These are phyloP conservation scores for Polygonum maritimum DNA, from an alignment of 148 eudicot species.

Conservation along the genomic window DNA sequence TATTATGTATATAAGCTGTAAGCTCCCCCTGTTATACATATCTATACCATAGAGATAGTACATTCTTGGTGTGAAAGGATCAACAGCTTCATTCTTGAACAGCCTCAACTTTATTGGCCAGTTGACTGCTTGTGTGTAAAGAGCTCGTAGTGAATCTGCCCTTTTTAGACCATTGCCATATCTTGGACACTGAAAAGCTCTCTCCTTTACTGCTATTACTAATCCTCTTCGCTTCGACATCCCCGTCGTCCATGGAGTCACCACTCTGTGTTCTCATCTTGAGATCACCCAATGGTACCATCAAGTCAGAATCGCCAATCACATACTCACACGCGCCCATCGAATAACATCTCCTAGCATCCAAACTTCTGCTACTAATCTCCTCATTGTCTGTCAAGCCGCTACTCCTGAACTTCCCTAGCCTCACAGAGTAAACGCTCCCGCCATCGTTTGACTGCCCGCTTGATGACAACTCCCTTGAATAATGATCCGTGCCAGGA, in stretches of 20 bases:
- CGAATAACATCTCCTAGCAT: conserved; percentile 55
- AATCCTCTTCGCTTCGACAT: conserved; percentile 39
- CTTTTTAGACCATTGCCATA: conserved; percentile 64
- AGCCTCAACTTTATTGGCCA: conserved; percentile 24
- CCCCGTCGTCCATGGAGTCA: conserved; percentile 14
- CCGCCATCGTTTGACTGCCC: conserved; percentile 20
- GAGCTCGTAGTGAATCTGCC: conserved; percentile 19
- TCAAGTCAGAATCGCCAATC: conserved; percentile 29
- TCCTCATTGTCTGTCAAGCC: conserved; percentile 12
- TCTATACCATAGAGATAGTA: neutral
- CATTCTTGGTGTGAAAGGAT: neutral
- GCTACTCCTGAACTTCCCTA: conserved; percentile 44
- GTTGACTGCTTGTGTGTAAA: conserved; percentile 6
- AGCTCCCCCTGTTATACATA: neutral
- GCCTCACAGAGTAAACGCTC: conserved; percentile 30
- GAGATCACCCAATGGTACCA: conserved; percentile 23
- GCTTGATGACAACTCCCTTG: conserved; percentile 20
- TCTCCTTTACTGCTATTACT: conserved; percentile 33
- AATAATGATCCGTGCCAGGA: conserved; percentile 23
- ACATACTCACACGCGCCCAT: conserved; percentile 51
- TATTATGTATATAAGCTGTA: neutral
- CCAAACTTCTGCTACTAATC: conserved; percentile 31
- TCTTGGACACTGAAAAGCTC: conserved; percentile 68
- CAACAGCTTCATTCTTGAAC: neutral
- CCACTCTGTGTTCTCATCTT: conserved; percentile 12